Percentiles rank a stretch among this genome's conserved stretches.
Evolutionary conservation across 768 basidiomycete species (phyloP).

Genomic region (Rubroboletus pulcherrimus): DNA sequence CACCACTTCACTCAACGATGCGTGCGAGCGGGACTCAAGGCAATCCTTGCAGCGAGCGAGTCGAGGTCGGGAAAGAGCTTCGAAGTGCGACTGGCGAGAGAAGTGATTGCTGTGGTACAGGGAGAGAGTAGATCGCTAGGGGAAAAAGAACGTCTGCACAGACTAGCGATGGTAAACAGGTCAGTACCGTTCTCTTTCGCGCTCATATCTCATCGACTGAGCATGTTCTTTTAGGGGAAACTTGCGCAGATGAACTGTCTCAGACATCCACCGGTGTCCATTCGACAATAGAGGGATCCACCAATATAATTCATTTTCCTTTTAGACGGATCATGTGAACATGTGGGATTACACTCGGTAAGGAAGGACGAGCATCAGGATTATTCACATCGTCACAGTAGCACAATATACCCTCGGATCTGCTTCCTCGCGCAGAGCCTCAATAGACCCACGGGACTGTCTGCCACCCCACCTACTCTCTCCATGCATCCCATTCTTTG

Average conservation of each 20-base stretch:
- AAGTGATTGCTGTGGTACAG: conserved; percentile 69
- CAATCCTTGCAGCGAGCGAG: conserved; percentile 66
- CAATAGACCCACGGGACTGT: conserved; percentile 13
- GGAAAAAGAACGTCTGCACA: conserved; percentile 62
- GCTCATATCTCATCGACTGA: not conserved
- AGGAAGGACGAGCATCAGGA: not conserved
- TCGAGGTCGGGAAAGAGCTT: conserved; percentile 51
- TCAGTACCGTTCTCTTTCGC: conserved; percentile 32
- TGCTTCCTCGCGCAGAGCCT: not conserved
- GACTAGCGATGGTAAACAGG: conserved; percentile 74
- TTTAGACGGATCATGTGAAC: not conserved
- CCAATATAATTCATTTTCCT: not conserved
- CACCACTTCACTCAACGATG: not conserved
- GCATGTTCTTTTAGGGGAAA: conserved; percentile 20
- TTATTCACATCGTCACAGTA: not conserved
- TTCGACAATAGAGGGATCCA: not conserved
- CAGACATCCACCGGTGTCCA: not conserved
- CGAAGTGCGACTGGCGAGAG: conserved; percentile 72
- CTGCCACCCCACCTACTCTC: conserved; percentile 4
- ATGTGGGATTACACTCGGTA: too few relatives aligned
- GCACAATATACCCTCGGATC: too few relatives aligned
- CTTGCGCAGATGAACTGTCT: conserved; percentile 11
- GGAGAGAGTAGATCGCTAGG: conserved; percentile 56
- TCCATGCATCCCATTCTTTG: conserved; percentile 13
- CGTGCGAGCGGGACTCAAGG: conserved; percentile 61